These are phyloP conservation scores for Trypanosoma vivax DNA, from an alignment of 208 protist species.

Conservation along the genomic window DNA sequence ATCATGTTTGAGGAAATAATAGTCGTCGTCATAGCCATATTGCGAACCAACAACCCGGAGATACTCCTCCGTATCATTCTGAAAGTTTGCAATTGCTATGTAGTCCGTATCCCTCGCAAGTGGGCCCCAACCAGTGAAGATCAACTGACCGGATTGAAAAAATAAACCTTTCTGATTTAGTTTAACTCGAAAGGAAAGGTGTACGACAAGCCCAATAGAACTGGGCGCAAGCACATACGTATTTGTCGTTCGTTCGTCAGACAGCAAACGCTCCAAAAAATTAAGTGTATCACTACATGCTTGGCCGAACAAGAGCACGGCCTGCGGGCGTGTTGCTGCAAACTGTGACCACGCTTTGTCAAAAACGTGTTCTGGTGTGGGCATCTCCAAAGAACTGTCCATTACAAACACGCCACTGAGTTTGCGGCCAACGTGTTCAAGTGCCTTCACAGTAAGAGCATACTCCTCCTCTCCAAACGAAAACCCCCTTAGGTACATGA, in stretches of 20 bases:
- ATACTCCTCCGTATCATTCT: conserved; percentile 30
- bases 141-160: conserved; percentile 21
- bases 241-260: conserved; percentile 21
- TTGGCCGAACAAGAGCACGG: conserved; percentile 29
- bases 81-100: conserved; percentile 28
- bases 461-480: conserved; percentile 36
- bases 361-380: conserved; percentile 11
- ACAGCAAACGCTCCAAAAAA: conserved; percentile 26
- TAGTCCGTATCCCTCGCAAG: conserved; percentile 19
- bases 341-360: conserved; percentile 26
- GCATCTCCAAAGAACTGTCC: neutral
- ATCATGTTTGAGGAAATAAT: conserved; percentile 3
- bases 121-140: conserved; percentile 27
- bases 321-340: conserved; percentile 36
- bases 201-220: conserved; percentile 15
- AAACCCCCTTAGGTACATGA: conserved; percentile 44
- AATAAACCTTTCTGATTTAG: neutral
- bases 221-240: conserved; percentile 24
- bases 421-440: conserved; percentile 1
- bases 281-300: conserved; percentile 12
- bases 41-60: conserved; percentile 13
- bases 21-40: conserved; percentile 11
- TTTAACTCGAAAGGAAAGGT: conserved; percentile 3
- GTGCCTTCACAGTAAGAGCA: neutral
- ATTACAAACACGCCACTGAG: conserved; percentile 22